Base-by-base conservation (phyloP, 768 basidiomycete genomes). In the Russula abietina region DNA sequence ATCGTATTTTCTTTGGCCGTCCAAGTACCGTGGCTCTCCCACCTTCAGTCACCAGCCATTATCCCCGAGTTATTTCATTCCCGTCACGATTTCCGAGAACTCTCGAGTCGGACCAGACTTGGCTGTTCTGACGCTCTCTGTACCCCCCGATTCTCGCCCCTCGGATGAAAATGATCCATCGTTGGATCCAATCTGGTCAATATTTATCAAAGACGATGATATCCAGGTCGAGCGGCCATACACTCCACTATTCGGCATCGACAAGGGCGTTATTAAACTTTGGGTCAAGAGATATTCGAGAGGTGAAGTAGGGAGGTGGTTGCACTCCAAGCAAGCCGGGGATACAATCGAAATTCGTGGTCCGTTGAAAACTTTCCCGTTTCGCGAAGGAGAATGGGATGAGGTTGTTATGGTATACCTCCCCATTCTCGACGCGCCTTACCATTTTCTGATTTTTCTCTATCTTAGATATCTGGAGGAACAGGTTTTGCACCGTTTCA, bases 221-320 rank as follows among this genome's bases (percentile, higher is more conserved):
- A 91, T 93, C 24, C 91, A 93, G 73, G 88, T 93, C 36, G 91
- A 93, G 69, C 75, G 91, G 58, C 85, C 89, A 14, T 93, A 93
- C 70, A 93, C 92, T 5, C 91, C 91, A 4, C 74, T 93, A 53
- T 78, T 84, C 64, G 87, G 91, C 24, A 75, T 91, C 26, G 85
- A 88, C 56, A 75, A 79, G 12, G 89, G 90, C 0, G 75, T 77
- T 51, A 86, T 93, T 78, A 76, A 76, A 41, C 83, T 93, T 56
- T 93, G 91, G 91, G 78, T 93, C 10, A 93, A 92, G 75, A 83
- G 78, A 62, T 92, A 93, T 62, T 79, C 82, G 0, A 80, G 78
- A 53, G 91, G 91, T 43, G 89, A 93, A 76, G 90, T 93, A 38
- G 86, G 86, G 19, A 79, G 87, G 49, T 93, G 92, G 92, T 72